Evolutionary conservation across 2,329 filamentous ascomycete species (phyloP), one percentile per base, ranked within the genome.

Genomic region (Juglanconis sp.): DNA sequence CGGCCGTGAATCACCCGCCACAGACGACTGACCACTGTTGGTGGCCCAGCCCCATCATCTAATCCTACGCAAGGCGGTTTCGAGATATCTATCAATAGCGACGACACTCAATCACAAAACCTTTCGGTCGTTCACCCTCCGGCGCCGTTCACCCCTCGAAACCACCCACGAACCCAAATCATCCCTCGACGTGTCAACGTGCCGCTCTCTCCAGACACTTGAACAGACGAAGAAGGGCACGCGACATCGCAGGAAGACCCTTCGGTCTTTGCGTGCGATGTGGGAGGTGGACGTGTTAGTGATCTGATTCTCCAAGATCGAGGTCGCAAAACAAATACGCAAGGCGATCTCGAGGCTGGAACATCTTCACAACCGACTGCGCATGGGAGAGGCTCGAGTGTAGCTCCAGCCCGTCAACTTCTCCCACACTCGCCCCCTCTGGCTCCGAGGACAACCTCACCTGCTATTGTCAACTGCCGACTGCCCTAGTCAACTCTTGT

Each of bases 201-300:
- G n/a, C 49, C 44, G 44, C 48, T 31, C 42, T 44, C 59, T 51
- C 49, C 24, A 44, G 34, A 38, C 17, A 40, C 34, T 4, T 30
- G 17, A 30, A 42, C 36, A 32, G 30, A 9, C 38, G 38, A 9
- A 31, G 17, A 60, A 36, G 48, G 52, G 60, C 51, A 60, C 57
- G 61, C 60, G 57, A 60, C 58, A 64, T 70, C 69, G 67, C 65
- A 65, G 57, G 68, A 63, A 67, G 71, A 64, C 69, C 67, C 60
- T 56, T 64, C 59, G 71, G 70, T 72, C 69, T 73, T 67, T 66
- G 70, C 67, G 73, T 76, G 77, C 74, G 74, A 79, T 79, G 78
- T 70, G 74, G 77, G 76, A 73, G 72, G 73, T 72, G 73, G 74
- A 71, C 69, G 72, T 73, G 69, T 68, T 71, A 66, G 70, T 73